Evolutionary conservation across 495 filamentous ascomycete genomes (phyloP).

Genomic region (Daldinia decipiens): DNA sequence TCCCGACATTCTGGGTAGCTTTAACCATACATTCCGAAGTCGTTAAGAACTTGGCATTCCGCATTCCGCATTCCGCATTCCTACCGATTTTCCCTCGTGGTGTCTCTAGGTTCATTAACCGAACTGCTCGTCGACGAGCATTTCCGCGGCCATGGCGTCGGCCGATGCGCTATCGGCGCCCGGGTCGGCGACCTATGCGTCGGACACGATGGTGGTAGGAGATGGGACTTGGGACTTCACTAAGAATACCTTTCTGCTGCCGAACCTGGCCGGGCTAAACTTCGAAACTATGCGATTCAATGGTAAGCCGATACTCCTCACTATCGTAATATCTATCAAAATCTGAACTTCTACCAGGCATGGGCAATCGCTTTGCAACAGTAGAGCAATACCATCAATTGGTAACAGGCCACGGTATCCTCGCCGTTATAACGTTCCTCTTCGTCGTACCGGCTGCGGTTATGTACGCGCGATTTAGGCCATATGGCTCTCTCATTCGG

Average conservation of each 20-base stretch:
- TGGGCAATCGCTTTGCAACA: constrained; percentile 87
- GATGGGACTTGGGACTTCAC: constrained; percentile 91
- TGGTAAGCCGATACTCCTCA: constrained; percentile 65
- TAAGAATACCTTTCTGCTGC: constrained; percentile 86
- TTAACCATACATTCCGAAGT: constrained; percentile 18
- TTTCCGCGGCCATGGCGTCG: constrained; percentile 61
- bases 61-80: constrained; percentile 44
- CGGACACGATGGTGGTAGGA: constrained; percentile 84
- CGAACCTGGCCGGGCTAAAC: constrained; percentile 86
- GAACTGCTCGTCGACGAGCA: constrained; percentile 22
- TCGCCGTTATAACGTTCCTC: constrained; percentile 89
- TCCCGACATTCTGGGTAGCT: constrained; percentile 10
- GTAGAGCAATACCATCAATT: constrained; percentile 79
- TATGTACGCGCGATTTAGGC: constrained; percentile 79
- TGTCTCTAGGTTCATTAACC: neutral
- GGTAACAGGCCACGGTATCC: constrained; percentile 83
- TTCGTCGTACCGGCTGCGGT: constrained; percentile 82
- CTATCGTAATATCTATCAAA: neutral
- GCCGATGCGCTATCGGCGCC: constrained; percentile 71
- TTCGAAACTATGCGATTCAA: constrained; percentile 96
- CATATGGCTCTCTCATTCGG: constrained; percentile 70
- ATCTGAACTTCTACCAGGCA: constrained; percentile 65
- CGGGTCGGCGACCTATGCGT: constrained; percentile 84
- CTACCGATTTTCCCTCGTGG: constrained; percentile 10
- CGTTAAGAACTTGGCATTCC: constrained; percentile 27